Evolutionary conservation across 257 asterid genomes (phyloP).

Genomic region (Penstemon eatonii): DNA sequence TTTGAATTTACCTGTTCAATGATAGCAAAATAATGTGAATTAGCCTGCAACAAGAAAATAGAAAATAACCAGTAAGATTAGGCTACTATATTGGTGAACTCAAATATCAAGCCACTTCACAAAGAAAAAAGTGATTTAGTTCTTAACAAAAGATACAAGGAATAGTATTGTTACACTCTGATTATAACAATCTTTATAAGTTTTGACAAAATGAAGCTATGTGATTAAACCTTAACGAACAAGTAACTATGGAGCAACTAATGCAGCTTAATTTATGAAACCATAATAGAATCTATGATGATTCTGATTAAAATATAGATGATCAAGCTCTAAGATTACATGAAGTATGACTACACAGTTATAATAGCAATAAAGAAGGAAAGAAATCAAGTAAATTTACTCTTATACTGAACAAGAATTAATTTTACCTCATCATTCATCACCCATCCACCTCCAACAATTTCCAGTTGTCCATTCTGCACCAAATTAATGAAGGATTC

Average conservation of each 20-base stretch:
- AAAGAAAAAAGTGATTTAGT: neutral
- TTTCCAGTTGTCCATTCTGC: conserved; percentile 88
- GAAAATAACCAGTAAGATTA: conserved; percentile 28
- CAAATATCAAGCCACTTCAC: conserved; percentile 3
- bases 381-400: neutral
- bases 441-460: conserved; percentile 99
- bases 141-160: conserved; percentile 3
- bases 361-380: neutral
- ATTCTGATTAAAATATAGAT: neutral
- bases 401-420: conserved; percentile 6
- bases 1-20: conserved; percentile 78
- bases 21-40: conserved; percentile 96
- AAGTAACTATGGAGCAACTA: conserved; percentile 1
- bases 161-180: neutral
- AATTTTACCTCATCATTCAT: conserved; percentile 96
- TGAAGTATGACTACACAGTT: conserved; percentile 5
- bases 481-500: conserved; percentile 76
- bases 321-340: conserved; percentile 9
- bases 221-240: conserved; percentile 1
- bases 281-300: neutral
- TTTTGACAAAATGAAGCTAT: neutral
- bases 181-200: neutral
- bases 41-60: conserved; percentile 70
- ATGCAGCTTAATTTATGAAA: conserved; percentile 8
- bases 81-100: conserved; percentile 15